Evolutionary conservation across 257 asterid species (phyloP).

Genomic region (Parsonsia alboflavescens): DNA sequence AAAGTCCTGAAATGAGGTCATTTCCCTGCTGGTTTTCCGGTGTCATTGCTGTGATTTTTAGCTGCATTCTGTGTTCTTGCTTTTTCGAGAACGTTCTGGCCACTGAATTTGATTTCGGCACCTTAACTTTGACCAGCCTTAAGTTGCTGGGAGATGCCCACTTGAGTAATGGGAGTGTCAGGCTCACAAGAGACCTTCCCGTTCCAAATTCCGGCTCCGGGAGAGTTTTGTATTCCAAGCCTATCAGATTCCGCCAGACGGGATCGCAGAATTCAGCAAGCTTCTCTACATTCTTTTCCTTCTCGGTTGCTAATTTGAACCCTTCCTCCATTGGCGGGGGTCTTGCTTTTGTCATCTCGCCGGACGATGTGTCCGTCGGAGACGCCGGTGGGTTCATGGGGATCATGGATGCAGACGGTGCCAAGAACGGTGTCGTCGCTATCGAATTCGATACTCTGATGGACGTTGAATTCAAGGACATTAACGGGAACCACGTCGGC

Average conservation of each 20-base stretch:
- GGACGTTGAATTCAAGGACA: conserved; percentile 71
- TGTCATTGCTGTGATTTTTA: neutral
- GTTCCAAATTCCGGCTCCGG: conserved; percentile 88
- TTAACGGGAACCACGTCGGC: conserved; percentile 78
- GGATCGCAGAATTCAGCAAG: conserved; percentile 39
- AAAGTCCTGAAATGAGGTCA: conserved; percentile 41
- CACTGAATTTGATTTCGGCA: conserved; percentile 53
- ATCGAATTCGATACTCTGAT: conserved; percentile 74
- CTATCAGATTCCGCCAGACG: conserved; percentile 51
- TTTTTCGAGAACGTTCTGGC: conserved; percentile 16
- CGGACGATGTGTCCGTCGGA: conserved; percentile 53
- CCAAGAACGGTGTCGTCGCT: conserved; percentile 47
- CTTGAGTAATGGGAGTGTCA: conserved; percentile 59
- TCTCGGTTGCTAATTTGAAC: conserved; percentile 58
- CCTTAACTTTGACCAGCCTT: conserved; percentile 48
- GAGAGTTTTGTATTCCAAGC: conserved; percentile 53
- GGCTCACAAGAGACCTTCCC: conserved; percentile 58
- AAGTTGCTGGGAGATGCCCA: conserved; percentile 85
- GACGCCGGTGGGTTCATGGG: conserved; percentile 76
- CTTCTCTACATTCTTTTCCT: conserved; percentile 75
- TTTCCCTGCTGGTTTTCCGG: conserved; percentile 26
- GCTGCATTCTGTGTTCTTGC: conserved; percentile 7
- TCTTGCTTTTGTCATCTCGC: conserved; percentile 63
- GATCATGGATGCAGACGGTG: conserved; percentile 40
- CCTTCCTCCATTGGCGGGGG: conserved; percentile 88